Evolutionary conservation across 73 alveolate species (phyloP), one percentile per base, ranked within the genome.

Genomic region (Tetrahymena thermophila): DNA sequence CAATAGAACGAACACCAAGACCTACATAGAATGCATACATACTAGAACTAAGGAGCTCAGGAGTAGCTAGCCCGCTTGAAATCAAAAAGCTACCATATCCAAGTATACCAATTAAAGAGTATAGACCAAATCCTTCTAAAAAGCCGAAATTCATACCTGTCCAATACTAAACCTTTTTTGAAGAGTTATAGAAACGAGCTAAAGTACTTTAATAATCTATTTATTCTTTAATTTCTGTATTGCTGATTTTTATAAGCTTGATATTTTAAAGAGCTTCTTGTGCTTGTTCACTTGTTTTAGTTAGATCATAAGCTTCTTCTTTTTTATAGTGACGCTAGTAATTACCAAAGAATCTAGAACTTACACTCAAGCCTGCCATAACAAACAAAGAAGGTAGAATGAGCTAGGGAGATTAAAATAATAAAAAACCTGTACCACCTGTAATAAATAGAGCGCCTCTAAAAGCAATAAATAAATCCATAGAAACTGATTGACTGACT

Each of bases 381-480:
- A 85, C 94, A 23, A 85, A 44, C 17, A 84, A 28, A 19, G 95
- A 43, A 34, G 94, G 71, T 35, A 94, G 85, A 16, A 94, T 44
- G 14, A 94, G 37, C 21, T 94, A 94, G 42, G 71, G 93, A 35
- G 96, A 94, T 40, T 94, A 85, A 84, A 85, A 94, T 25, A 85
- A 94, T 31, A 94, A 94, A 42, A 85, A 94, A 7, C 94, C 96
- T 38, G 96, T 85, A 19, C 96, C 96, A 85, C 96, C 96, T 43
- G 58, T 25, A 25, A 94, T 84, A 37, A 85, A 56, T 1, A 94
- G 44, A 9, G 35, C 25, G 10, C 96, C 96, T 85, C 96, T 94
- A 17, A 94, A 37, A 42, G 93, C 71, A 10, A 85, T 85, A 31
- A 94, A 94, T 4, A 94, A 85, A 37, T 94, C 96, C 84, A 56